A percentile compares a stretch with the other conserved stretches of the same genome.
These are phyloP conservation scores for Blastobotrys chiropterorum DNA, from an alignment of 805 yeast genomes.

Conservation along the genomic window DNA sequence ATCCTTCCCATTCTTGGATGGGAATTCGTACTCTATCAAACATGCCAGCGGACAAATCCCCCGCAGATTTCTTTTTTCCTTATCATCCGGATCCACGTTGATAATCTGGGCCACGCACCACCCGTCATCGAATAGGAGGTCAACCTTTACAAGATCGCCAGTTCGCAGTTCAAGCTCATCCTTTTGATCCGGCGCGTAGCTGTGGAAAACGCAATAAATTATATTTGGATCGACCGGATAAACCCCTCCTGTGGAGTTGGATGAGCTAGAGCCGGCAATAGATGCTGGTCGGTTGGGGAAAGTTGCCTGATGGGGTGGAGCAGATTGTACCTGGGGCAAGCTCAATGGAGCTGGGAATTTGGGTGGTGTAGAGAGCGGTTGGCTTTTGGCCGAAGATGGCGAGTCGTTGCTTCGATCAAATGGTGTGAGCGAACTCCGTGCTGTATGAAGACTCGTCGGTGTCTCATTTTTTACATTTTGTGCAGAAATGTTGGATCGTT, in stretches of 20 bases:
- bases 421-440: too few species aligned
- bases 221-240: too few species aligned
- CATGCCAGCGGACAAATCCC: constrained; percentile 19
- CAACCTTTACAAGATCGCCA: constrained; percentile 64
- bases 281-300: not conserved
- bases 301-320: not conserved
- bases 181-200: constrained; percentile 67
- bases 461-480: too few species aligned
- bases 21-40: too few species aligned
- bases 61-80: constrained; percentile 7
- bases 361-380: too few species aligned
- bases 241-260: too few species aligned
- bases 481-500: too few species aligned
- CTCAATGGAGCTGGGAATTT: not conserved
- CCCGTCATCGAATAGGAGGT: constrained; percentile 82
- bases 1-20: not conserved
- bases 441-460: too few species aligned
- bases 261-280: too few species aligned
- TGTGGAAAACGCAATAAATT: not conserved
- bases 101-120: constrained; percentile 71
- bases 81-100: constrained; percentile 1
- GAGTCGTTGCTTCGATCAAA: too few species aligned
- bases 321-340: not conserved
- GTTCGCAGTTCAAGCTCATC: constrained; percentile 69
- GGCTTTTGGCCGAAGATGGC: too few species aligned